Evolutionary conservation across 495 filamentous ascomycete species (phyloP).

Genomic region (Podospora pseudopauciseta): DNA sequence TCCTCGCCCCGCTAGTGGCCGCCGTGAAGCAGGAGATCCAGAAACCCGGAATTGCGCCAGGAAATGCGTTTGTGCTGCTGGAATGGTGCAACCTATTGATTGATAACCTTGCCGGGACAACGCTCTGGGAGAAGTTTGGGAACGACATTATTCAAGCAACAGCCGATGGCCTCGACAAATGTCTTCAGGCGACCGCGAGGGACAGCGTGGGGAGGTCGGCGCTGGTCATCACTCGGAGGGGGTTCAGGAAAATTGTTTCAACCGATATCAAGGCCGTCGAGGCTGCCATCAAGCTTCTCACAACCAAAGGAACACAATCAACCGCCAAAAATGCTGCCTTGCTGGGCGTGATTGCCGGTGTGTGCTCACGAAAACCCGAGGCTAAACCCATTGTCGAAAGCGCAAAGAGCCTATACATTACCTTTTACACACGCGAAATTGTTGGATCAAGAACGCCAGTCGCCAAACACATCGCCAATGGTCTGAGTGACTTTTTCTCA

Average conservation of each 20-base stretch:
- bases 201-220: slow-evolving; percentile 60
- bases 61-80: slow-evolving; percentile 81
- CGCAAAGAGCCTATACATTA: slow-evolving; percentile 65
- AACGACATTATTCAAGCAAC: slow-evolving; percentile 57
- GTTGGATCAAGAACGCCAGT: slow-evolving; percentile 71
- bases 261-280: slow-evolving; percentile 57
- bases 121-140: slow-evolving; percentile 62
- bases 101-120: slow-evolving; percentile 52
- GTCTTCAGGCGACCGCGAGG: slow-evolving; percentile 59
- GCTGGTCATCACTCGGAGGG: slow-evolving; percentile 67
- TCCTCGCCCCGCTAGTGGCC: slow-evolving; percentile 58
- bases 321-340: slow-evolving; percentile 67
- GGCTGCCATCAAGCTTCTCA: slow-evolving; percentile 61
- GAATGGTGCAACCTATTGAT: slow-evolving; percentile 82
- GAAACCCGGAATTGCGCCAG: slow-evolving; percentile 70
- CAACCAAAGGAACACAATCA: slow-evolving; percentile 58
- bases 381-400: slow-evolving; percentile 56
- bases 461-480: slow-evolving; percentile 66
- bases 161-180: slow-evolving; percentile 72
- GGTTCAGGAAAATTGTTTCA: slow-evolving; percentile 64
- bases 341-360: slow-evolving; percentile 81
- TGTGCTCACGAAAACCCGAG: slow-evolving; percentile 64
- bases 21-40: slow-evolving; percentile 59
- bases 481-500: slow-evolving; percentile 77
- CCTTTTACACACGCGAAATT: slow-evolving; percentile 82